Conservation (phyloP, 2,329 filamentous ascomycete species). For the Zymoseptoria brevis region DNA sequence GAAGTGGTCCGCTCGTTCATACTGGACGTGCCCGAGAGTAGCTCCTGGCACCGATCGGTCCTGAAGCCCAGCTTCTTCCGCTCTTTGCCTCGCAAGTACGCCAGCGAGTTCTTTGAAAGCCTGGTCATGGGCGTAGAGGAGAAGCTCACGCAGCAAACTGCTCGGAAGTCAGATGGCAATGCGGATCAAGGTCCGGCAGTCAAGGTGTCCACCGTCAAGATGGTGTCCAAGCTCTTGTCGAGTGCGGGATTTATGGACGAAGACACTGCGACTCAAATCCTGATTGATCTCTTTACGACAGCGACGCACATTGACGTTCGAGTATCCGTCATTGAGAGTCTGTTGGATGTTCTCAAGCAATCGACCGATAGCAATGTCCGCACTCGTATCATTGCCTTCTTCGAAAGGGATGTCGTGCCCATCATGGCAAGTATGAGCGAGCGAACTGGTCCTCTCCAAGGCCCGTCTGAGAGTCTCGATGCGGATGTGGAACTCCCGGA, state of each 20-base stretch:
- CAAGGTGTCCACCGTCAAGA: constrained; percentile 39
- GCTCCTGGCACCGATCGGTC: constrained; percentile 37
- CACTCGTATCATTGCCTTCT: constrained; percentile 16
- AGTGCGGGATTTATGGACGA: constrained; percentile 29
- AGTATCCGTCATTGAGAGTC: constrained; percentile 27
- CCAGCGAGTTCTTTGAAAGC: constrained; percentile 22
- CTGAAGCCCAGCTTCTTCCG: constrained; percentile 28
- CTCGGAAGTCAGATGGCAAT: constrained; percentile 5
- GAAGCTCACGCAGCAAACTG: constrained; percentile 22
- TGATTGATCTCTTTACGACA: constrained; percentile 26
- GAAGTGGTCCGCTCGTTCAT: constrained; percentile 8
- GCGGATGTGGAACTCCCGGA: constrained; percentile 27
- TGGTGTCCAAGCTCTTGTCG: constrained; percentile 33
- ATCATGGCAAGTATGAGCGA: constrained; percentile 32
- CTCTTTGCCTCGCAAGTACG: constrained; percentile 26
- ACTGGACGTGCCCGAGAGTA: constrained; percentile 24
- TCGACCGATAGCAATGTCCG: constrained; percentile 7
- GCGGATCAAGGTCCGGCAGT: constrained; percentile 17
- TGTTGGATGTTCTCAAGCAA: constrained; percentile 26
- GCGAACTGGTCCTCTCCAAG: constrained; percentile 12
- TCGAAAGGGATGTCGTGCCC: constrained; percentile 27
- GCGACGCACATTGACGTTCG: constrained; percentile 34
- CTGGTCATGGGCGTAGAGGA: constrained; percentile 28
- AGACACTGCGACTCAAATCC: constrained; percentile 23
- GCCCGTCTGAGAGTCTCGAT: constrained; percentile 14